Percentiles rank a stretch among this genome's conserved stretches.
phyloP scores from a whole-genome alignment of 345 rosid genomes.

The Citrus reticulata region DNA sequence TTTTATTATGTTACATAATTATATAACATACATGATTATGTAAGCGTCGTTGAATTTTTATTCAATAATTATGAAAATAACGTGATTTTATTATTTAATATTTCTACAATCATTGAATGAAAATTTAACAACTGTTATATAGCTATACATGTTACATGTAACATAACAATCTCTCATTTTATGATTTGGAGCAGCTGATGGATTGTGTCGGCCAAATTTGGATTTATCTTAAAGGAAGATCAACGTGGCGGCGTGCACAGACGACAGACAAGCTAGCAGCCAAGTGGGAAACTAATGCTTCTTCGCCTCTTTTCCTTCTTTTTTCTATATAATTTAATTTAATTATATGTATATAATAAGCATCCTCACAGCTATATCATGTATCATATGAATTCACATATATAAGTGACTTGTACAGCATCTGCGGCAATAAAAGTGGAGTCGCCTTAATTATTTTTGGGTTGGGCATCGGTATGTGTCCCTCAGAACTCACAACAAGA shows the following conservation, averaged over 20 bases:
- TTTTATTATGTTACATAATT: too few species aligned
- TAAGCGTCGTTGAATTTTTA: rapidly evolving
- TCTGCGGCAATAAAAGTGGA: background rate
- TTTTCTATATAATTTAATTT: background rate
- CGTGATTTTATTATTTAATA: too few species aligned
- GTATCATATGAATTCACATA: background rate
- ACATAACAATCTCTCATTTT: too few species aligned
- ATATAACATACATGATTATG: too few species aligned
- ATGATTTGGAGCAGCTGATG: slow-evolving; percentile 14
- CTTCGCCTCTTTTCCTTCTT: background rate
- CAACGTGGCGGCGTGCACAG: slow-evolving; percentile 61
- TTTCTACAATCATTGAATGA: rapidly evolving
- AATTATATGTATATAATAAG: too few species aligned
- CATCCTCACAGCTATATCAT: background rate
- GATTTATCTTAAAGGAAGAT: slow-evolving; percentile 35
- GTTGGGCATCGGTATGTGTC: background rate
- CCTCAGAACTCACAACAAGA: background rate
- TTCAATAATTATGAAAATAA: rapidly evolving
- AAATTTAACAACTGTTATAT: rapidly evolving
- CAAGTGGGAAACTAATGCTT: slow-evolving; percentile 34
- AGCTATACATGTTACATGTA: rapidly evolving
- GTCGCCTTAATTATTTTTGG: background rate
- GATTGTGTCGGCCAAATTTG: slow-evolving; percentile 60
- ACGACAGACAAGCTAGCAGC: slow-evolving; percentile 49
- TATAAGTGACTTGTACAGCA: background rate